A percentile compares a stretch with the other conserved stretches of the same genome.
Evolutionary conservation across 768 basidiomycete species (phyloP).

Genomic region (Suillus alpinus): DNA sequence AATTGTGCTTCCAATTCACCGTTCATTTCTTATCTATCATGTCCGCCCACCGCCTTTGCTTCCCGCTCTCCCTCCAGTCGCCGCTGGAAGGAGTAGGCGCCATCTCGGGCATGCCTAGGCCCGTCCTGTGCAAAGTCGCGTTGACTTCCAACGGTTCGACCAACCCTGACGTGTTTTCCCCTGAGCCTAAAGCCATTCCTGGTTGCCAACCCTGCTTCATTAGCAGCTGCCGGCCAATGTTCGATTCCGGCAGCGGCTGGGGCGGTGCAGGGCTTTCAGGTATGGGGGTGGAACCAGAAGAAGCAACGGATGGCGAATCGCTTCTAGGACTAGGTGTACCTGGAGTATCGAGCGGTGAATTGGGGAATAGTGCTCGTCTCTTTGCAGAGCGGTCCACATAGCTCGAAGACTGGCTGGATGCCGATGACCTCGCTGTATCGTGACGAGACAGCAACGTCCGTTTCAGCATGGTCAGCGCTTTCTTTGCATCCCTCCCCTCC

Average conservation of each 20-base stretch:
- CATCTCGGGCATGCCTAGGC: constrained; percentile 47
- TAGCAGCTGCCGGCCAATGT: constrained; percentile 67
- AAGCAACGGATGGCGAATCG: constrained; percentile 17
- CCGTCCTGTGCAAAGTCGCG: constrained; percentile 43
- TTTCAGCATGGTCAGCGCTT: constrained; percentile 63
- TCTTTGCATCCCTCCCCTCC: constrained; percentile 52
- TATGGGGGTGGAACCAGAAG: constrained; percentile 10
- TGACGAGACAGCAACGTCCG: constrained; percentile 60
- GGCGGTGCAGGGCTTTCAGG: constrained; percentile 38
- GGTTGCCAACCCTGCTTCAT: constrained; percentile 78
- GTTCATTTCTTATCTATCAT: not conserved
- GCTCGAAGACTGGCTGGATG: constrained; percentile 15
- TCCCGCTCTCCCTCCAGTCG: constrained; percentile 41
- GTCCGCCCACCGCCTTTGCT: constrained; percentile 38
- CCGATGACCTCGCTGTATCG: constrained; percentile 11
- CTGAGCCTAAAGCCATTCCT: constrained; percentile 42
- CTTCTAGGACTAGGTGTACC: constrained; percentile 36
- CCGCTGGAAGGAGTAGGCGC: constrained; percentile 13
- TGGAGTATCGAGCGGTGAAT: constrained; percentile 51
- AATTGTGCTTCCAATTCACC: not conserved
- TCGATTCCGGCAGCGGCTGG: constrained; percentile 49
- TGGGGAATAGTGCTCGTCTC: constrained; percentile 57
- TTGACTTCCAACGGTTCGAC: constrained; percentile 58
- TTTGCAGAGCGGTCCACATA: constrained; percentile 74
- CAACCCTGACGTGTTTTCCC: constrained; percentile 29